Evolutionary conservation across 805 yeast species (phyloP).

Genomic region (Candida methanosorbosa): DNA sequence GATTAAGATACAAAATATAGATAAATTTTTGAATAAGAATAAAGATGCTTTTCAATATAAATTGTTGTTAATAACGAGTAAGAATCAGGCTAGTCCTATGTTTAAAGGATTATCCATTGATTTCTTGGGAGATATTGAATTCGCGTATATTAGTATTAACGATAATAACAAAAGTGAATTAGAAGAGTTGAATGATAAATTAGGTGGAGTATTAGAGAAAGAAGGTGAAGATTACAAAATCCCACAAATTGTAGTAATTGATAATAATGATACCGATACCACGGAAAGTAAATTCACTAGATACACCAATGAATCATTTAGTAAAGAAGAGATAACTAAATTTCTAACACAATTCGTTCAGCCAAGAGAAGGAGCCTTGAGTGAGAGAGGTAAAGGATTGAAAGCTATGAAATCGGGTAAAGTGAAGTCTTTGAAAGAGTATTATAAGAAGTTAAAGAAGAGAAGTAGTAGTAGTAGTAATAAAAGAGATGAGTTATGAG

Average conservation of each 20-base stretch:
- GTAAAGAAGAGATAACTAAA: slow-evolving; percentile 22
- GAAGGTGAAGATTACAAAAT: slow-evolving; percentile 5
- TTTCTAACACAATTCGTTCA: slow-evolving; percentile 22
- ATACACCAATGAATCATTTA: slow-evolving; percentile 22
- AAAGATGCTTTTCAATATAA: slow-evolving; percentile 17
- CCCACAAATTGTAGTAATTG: slow-evolving; percentile 17
- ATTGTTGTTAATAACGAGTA: slow-evolving; percentile 45
- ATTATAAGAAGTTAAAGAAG: background rate
- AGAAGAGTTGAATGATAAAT: slow-evolving; percentile 1
- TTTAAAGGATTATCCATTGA: slow-evolving; percentile 66
- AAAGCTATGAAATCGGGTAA: slow-evolving; percentile 14
- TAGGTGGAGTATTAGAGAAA: background rate
- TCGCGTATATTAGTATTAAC: slow-evolving; percentile 36
- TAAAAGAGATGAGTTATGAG: background rate
- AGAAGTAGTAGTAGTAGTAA: background rate
- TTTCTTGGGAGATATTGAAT: slow-evolving; percentile 41
- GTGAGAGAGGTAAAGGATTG: slow-evolving; percentile 16
- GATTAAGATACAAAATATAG: slow-evolving; percentile 27
- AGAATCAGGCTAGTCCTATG: slow-evolving; percentile 41
- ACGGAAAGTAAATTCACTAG: background rate
- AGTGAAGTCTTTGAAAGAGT: slow-evolving; percentile 13
- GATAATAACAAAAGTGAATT: slow-evolving; percentile 15
- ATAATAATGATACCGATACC: slow-evolving; percentile 10
- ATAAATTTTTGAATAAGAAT: slow-evolving; percentile 14
- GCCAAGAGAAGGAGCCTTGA: slow-evolving; percentile 27